Evolutionary conservation across 176 grass and related monocot genomes (phyloP).

Genomic region (Elymus sibiricus): DNA sequence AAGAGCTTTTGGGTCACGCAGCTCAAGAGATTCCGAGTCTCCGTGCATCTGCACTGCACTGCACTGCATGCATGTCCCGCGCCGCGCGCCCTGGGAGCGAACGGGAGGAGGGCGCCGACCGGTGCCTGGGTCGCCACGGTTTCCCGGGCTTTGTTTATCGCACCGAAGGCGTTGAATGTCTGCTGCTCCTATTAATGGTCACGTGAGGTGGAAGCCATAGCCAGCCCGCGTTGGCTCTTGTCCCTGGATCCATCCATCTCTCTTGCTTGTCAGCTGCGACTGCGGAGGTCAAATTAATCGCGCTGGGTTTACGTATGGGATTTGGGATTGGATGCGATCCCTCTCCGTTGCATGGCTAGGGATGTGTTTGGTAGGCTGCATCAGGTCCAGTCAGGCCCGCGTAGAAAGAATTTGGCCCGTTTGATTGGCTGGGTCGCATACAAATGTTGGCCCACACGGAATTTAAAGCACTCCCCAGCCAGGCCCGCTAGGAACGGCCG

Average conservation of each 20-base stretch:
- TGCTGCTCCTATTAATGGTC: constrained; percentile 50
- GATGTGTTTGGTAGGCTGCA: no score
- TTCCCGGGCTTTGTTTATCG: constrained; percentile 53
- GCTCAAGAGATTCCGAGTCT: constrained; percentile 46
- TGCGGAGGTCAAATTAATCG: not conserved
- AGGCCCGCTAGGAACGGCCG: no score
- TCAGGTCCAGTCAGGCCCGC: no score
- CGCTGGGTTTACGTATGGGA: not conserved
- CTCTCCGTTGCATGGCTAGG: not conserved
- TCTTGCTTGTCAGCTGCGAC: not conserved
- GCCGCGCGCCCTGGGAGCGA: not conserved
- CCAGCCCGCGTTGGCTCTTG: not conserved
- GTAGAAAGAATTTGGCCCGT: no score
- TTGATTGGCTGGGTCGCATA: no score
- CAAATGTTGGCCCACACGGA: no score
- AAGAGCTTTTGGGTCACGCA: constrained; percentile 26
- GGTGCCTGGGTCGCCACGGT: constrained; percentile 31
- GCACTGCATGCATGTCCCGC: not conserved
- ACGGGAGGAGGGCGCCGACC: constrained; percentile 13
- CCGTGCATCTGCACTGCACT: constrained; percentile 1
- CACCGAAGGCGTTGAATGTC: constrained; percentile 70
- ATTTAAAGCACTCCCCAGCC: no score
- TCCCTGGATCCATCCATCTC: not conserved
- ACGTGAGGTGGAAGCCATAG: constrained; percentile 34
- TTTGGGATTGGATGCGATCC: not conserved